phyloP scores from a whole-genome alignment of 306 rosid species.

The Pyrus betulifolia region DNA sequence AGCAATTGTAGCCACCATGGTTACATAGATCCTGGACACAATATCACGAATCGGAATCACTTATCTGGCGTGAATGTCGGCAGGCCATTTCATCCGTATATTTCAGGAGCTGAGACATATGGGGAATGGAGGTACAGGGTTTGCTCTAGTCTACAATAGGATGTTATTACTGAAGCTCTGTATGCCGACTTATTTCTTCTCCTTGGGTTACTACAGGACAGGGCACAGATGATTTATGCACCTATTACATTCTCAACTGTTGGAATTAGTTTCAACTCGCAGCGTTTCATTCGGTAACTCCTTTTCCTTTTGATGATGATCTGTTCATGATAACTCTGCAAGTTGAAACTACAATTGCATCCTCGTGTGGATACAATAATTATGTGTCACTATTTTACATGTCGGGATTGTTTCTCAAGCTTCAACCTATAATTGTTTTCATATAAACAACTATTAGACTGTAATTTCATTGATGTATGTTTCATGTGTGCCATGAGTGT shows the following conservation, averaged over 20 bases:
- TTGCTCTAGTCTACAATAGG: slow-evolving; percentile 1
- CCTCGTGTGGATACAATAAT: not conserved
- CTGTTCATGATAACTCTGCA: not conserved
- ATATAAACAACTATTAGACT: not conserved
- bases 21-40: slow-evolving; percentile 17
- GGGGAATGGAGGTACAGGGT: slow-evolving; percentile 15
- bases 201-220: not conserved
- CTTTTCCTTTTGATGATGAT: not conserved
- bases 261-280: not conserved
- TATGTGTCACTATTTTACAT: not conserved
- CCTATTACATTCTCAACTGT: not conserved
- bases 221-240: not conserved
- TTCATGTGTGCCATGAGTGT: not conserved
- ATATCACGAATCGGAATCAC: slow-evolving; percentile 15
- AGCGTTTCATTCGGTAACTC: not conserved
- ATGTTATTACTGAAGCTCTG: not conserved
- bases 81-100: slow-evolving; percentile 16
- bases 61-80: slow-evolving; percentile 3
- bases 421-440: not conserved
- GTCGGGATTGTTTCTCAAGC: not conserved
- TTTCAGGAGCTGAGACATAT: slow-evolving; percentile 14
- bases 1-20: slow-evolving; percentile 4
- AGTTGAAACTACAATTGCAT: not conserved
- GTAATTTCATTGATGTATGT: not conserved
- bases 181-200: not conserved